Percentiles rank a stretch among this genome's conserved stretches.
These are phyloP conservation scores for Lactarius indigo DNA, from an alignment of 768 basidiomycete genomes.

Conservation along the genomic window DNA sequence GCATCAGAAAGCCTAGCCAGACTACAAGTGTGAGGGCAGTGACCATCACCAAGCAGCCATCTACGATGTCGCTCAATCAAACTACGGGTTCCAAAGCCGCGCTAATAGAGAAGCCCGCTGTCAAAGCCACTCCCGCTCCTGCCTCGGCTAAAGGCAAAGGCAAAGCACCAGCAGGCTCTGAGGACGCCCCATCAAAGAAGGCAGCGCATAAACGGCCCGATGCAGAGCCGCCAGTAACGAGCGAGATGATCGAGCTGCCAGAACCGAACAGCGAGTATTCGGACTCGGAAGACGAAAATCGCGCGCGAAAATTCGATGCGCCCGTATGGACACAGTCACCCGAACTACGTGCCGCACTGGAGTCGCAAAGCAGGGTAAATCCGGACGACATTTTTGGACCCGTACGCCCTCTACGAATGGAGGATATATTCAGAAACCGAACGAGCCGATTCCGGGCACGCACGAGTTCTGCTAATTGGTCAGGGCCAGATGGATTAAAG, in stretches of 20 bases:
- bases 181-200: constrained; percentile 54
- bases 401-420: constrained; percentile 84
- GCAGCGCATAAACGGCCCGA: constrained; percentile 54
- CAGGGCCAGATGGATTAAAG: constrained; percentile 85
- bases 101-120: constrained; percentile 32
- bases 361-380: constrained; percentile 81
- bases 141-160: constrained; percentile 45
- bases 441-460: constrained; percentile 83
- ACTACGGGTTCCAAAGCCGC: constrained; percentile 23
- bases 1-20: constrained; percentile 32
- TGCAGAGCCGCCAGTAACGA: constrained; percentile 46
- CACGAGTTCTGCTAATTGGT: constrained; percentile 95
- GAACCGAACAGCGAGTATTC: constrained; percentile 98
- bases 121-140: constrained; percentile 40
- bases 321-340: constrained; percentile 93
- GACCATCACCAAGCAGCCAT: constrained; percentile 21
- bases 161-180: constrained; percentile 45
- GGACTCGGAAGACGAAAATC: constrained; percentile 89
- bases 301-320: constrained; percentile 64
- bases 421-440: constrained; percentile 82
- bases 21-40: constrained; percentile 29
- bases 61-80: constrained; percentile 12
- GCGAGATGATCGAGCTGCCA: constrained; percentile 86
- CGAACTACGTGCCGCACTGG: constrained; percentile 71
- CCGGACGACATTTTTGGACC: constrained; percentile 91